phyloP scores from a whole-genome alignment of 2,329 filamentous ascomycete species.

The Ophiognomonia clavigignenti-juglandacearum region DNA sequence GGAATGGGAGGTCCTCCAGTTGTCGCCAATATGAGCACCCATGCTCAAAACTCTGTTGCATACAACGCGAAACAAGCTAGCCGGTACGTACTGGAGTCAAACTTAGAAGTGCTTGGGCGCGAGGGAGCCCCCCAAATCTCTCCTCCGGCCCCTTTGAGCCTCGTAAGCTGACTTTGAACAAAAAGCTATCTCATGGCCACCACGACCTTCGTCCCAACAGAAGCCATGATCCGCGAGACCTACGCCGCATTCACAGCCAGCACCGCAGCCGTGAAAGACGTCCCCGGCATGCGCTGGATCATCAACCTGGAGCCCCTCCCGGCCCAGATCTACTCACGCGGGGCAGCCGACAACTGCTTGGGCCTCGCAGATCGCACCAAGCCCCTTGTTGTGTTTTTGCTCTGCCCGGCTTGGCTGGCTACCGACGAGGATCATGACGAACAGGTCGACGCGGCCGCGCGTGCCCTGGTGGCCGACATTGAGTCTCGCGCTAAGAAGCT shows the following conservation, averaged over 20 bases:
- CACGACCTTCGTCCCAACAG: background rate
- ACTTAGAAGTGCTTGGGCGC: too few species aligned
- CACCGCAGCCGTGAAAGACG: background rate
- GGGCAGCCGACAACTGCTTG: background rate
- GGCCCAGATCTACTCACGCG: slow-evolving; percentile 2
- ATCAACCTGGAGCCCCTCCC: slow-evolving; percentile 5
- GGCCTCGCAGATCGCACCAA: background rate
- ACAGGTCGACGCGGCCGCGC: background rate
- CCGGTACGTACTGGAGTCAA: too few species aligned
- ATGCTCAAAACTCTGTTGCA: background rate
- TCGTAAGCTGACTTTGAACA: background rate
- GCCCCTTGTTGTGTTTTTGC: background rate
- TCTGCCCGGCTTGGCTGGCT: background rate
- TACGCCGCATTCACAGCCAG: slow-evolving; percentile 1
- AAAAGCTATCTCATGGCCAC: slow-evolving; percentile 2
- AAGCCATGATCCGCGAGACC: slow-evolving; percentile 1
- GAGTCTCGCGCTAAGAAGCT: slow-evolving; percentile 10
- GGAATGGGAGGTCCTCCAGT: background rate
- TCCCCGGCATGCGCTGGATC: background rate
- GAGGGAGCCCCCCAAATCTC: background rate
- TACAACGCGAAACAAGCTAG: slow-evolving; percentile 1
- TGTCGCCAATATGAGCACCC: background rate
- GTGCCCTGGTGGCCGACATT: background rate
- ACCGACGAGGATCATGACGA: background rate
- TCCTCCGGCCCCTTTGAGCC: too few species aligned